Evolutionary conservation across 257 asterid genomes (phyloP), one percentile per base, ranked within the genome.

Genomic region (Petunia secreta): DNA sequence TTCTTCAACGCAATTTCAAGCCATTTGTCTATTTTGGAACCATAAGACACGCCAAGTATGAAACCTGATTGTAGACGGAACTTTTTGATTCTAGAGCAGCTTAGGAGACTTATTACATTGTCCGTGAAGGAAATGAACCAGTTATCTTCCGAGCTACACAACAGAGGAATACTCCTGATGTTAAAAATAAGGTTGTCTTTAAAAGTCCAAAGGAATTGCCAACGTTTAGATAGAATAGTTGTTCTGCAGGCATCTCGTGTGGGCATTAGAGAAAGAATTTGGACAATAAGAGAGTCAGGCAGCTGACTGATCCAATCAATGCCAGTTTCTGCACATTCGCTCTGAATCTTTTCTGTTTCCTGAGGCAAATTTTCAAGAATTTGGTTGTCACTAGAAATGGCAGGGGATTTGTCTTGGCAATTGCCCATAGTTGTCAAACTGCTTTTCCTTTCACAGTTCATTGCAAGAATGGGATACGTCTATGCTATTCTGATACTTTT

Each of bases 151-250:
- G 1, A 46, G 8, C 52, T 4, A 46, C 1, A 46, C 52, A 46
- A 46, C 52, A 6, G 52, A 46, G n/a, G n/a, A n/a, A n/a, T n/a
- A n/a, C n/a, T n/a, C n/a, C 52, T 46, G 52, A 4, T 9, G 57
- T 52, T 15, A 52, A 8, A 52, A 52, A 52, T 52, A 52, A 97
- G 5, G 97, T 90, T 81, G 92, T 93, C 85, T 87, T 91, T 83
- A 80, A 90, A 87, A 93, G 92, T 39, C 98, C 97, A 37, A 83
- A 65, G 36, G 96, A 90, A 71, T 92, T 96, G 98, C 97, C 97
- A 8, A 97, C 86, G 93, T 85, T 82, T 91, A 80, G 91, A 94
- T 87, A 90, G 98, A 87, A 94, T 92, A 93, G 85, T 89, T 43
- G 94, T 92, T 15, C 85, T 93, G 14, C 13, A 59, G 8, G 63